A percentile compares a stretch with the other conserved stretches of the same genome.
Evolutionary conservation across 495 filamentous ascomycete genomes (phyloP).

Genomic region (Daldinia decipiens): DNA sequence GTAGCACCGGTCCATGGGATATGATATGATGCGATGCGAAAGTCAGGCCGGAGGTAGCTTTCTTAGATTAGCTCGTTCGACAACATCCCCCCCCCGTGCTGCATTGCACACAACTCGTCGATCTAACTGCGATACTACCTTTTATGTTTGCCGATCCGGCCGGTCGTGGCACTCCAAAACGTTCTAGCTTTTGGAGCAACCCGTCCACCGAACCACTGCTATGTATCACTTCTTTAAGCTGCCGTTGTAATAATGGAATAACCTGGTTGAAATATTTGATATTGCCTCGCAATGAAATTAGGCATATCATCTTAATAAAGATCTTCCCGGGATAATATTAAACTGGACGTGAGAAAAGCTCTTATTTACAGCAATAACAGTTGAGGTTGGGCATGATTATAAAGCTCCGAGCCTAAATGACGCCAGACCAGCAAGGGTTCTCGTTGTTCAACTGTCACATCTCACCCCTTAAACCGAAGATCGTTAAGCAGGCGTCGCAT

Average conservation of each 20-base stretch:
- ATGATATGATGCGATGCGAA: background rate
- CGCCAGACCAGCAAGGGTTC: constrained; percentile 34
- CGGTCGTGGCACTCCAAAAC: constrained; percentile 17
- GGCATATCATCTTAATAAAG: background rate
- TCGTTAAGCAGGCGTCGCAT: background rate
- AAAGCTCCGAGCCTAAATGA: constrained; percentile 39
- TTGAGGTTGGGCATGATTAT: constrained; percentile 38
- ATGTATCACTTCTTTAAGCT: background rate
- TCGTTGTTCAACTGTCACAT: background rate
- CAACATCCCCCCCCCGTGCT: constrained; percentile 3
- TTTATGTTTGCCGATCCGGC: constrained; percentile 31
- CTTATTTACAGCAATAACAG: background rate
- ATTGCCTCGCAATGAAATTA: background rate
- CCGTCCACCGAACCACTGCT: background rate
- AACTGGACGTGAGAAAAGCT: background rate
- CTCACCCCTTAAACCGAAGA: background rate
- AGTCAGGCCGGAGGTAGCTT: constrained; percentile 25
- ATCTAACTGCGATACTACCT: constrained; percentile 39
- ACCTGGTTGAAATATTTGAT: background rate
- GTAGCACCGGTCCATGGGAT: constrained; percentile 7
- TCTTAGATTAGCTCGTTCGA: constrained; percentile 14
- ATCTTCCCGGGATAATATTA: background rate
- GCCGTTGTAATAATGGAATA: background rate
- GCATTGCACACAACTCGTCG: constrained; percentile 32
- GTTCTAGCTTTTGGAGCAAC: constrained; percentile 3